A percentile compares a stretch with the other conserved stretches of the same genome.
phyloP scores from a whole-genome alignment of 2,329 filamentous ascomycete species.

The Aureobasidium uvarum region DNA sequence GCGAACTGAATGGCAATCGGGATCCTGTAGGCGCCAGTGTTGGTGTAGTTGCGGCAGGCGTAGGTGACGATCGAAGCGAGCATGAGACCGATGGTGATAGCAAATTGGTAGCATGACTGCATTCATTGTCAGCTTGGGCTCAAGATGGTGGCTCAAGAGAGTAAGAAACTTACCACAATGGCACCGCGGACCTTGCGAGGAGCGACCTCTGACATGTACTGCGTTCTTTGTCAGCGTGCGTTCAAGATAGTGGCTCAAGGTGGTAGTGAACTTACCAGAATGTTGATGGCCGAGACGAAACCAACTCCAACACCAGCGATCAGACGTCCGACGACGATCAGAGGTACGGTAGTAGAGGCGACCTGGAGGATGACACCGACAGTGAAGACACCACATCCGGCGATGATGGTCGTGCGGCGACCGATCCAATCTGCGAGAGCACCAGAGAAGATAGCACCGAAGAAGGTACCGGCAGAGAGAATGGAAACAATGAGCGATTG shows the following conservation, averaged over 20 bases:
- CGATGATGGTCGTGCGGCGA: slow-evolving; percentile 62
- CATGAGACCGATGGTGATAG: slow-evolving; percentile 75
- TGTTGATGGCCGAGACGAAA: slow-evolving; percentile 63
- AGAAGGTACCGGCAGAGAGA: slow-evolving; percentile 73
- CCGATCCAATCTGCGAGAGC: slow-evolving; percentile 65
- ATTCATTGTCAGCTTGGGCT: too few relatives aligned
- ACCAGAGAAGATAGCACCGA: slow-evolving; percentile 61
- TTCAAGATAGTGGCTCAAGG: too few relatives aligned
- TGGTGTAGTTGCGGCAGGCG: slow-evolving; percentile 59
- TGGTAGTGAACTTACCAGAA: slow-evolving; percentile 35
- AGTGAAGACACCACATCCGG: slow-evolving; percentile 61
- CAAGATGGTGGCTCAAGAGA: too few relatives aligned
- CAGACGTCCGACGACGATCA: slow-evolving; percentile 69
- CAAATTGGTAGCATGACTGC: slow-evolving; percentile 72
- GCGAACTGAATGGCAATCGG: slow-evolving; percentile 76
- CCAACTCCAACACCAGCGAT: slow-evolving; percentile 73
- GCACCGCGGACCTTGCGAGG: slow-evolving; percentile 72
- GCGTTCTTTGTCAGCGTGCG: too few relatives aligned
- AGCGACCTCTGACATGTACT: slow-evolving; percentile 34
- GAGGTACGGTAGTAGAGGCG: slow-evolving; percentile 57
- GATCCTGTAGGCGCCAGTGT: slow-evolving; percentile 72
- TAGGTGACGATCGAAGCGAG: slow-evolving; percentile 74
- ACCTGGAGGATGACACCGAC: slow-evolving; percentile 58
- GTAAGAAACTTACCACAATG: slow-evolving; percentile 52
- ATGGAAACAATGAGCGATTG: slow-evolving; percentile 69